Percentiles rank a stretch among this genome's conserved stretches.
Evolutionary conservation across 2,329 filamentous ascomycete species (phyloP).

Genomic region (Zelopaecilomyces penicillatus): DNA sequence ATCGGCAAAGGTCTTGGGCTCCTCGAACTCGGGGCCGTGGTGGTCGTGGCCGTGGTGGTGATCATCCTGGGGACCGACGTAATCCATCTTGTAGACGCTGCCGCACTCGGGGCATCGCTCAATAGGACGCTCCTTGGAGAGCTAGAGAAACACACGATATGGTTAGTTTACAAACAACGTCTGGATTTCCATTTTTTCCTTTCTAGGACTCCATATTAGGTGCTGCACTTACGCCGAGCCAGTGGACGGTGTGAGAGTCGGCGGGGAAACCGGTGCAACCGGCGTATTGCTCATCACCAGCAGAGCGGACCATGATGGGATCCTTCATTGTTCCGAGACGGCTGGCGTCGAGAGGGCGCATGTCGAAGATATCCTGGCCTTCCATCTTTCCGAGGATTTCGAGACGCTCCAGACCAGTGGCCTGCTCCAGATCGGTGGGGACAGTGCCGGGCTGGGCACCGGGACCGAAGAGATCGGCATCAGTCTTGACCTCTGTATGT

Average conservation of each 20-base stretch:
- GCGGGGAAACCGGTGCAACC: slow-evolving; percentile 92
- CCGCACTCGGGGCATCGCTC: slow-evolving; percentile 97
- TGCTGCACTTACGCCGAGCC: slow-evolving; percentile 67
- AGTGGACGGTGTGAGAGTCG: slow-evolving; percentile 84
- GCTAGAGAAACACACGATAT: slow-evolving; percentile 35
- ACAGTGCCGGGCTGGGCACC: slow-evolving; percentile 77
- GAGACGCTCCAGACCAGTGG: slow-evolving; percentile 95
- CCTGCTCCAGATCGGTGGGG: slow-evolving; percentile 89
- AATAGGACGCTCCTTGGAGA: slow-evolving; percentile 80
- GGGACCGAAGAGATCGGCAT: slow-evolving; percentile 76
- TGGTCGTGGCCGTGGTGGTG: slow-evolving; percentile 47
- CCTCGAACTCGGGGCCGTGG: slow-evolving; percentile 57
- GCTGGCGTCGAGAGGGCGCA: slow-evolving; percentile 89
- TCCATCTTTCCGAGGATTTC: slow-evolving; percentile 99
- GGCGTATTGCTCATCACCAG: slow-evolving; percentile 90
- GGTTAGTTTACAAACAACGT: background rate
- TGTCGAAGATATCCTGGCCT: slow-evolving; percentile 95
- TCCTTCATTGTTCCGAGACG: slow-evolving; percentile 84
- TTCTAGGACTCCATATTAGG: background rate
- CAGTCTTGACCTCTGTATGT: slow-evolving; percentile 65
- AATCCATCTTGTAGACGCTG: slow-evolving; percentile 96
- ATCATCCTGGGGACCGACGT: slow-evolving; percentile 76
- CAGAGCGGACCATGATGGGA: slow-evolving; percentile 84
- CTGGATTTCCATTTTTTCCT: background rate
- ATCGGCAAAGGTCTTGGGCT: slow-evolving; percentile 95